Conservation (phyloP, 176 grass and related monocot species). For the Eragrostis curvula region DNA sequence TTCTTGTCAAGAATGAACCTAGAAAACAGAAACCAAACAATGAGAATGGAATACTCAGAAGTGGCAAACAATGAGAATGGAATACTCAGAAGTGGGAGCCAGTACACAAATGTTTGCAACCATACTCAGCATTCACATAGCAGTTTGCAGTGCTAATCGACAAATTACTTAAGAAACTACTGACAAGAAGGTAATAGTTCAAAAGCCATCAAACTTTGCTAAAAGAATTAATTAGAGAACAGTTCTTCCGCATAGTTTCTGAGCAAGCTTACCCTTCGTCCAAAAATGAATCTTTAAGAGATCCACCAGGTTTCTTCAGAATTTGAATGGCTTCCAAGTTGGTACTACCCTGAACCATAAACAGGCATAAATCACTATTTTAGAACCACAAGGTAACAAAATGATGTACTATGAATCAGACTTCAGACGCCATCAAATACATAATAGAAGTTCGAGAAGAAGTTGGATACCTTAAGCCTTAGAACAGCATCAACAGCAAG, state of each 20-base stretch:
- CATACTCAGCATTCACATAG: background rate
- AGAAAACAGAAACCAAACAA: conserved; percentile 12
- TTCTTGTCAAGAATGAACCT: conserved; percentile 99
- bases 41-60: background rate
- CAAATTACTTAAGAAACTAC: background rate
- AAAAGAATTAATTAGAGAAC: background rate
- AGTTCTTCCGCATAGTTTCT: background rate
- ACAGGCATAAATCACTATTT: background rate
- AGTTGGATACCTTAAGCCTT: conserved; percentile 85
- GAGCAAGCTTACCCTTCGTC: conserved; percentile 78
- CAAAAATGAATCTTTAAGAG: conserved; percentile 98
- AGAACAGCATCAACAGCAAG: conserved; percentile 96
- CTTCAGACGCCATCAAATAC: background rate
- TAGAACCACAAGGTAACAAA: background rate
- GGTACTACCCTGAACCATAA: conserved; percentile 81
- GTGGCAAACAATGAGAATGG: background rate
- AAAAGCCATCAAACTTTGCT: background rate
- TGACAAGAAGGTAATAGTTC: background rate
- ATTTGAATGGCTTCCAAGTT: conserved; percentile 97
- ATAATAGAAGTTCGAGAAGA: background rate
- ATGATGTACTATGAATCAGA: background rate
- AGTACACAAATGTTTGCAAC: background rate
- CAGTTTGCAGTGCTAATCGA: background rate
- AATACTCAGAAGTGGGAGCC: background rate
- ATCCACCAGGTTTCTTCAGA: conserved; percentile 98